These are phyloP conservation scores for Boeremia lycopersici DNA, from an alignment of 2,329 filamentous ascomycete species.

Conservation along the genomic window DNA sequence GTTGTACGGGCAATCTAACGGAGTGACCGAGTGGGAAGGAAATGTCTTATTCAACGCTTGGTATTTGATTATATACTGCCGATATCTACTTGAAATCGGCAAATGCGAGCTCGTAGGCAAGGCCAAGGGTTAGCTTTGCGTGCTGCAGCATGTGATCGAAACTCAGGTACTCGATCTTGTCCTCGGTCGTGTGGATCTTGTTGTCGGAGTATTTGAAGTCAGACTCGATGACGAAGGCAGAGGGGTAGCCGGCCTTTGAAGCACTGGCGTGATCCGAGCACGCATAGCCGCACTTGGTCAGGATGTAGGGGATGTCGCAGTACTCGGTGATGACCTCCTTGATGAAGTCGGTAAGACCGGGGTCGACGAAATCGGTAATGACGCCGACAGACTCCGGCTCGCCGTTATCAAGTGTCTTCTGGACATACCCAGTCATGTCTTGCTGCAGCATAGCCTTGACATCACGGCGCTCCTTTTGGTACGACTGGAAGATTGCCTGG, in stretches of 20 bases:
- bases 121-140: constrained; percentile 79
- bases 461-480: constrained; percentile 73
- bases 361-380: constrained; percentile 89
- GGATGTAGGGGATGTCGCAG: constrained; percentile 83
- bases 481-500: constrained; percentile 85
- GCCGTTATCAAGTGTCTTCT: constrained; percentile 81
- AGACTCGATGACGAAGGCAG: constrained; percentile 77
- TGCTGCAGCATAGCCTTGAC: constrained; percentile 98
- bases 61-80: neutral
- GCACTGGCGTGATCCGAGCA: constrained; percentile 78
- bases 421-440: constrained; percentile 87
- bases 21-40: neutral
- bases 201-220: constrained; percentile 68
- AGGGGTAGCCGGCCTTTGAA: constrained; percentile 75
- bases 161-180: constrained; percentile 72
- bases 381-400: constrained; percentile 86
- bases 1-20: neutral
- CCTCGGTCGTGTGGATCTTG: constrained; percentile 73
- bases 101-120: constrained; percentile 84
- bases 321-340: constrained; percentile 87
- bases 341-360: constrained; percentile 83
- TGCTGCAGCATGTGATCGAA: constrained; percentile 95
- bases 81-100: constrained; percentile 63
- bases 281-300: constrained; percentile 89
- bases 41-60: neutral